Percentiles rank a stretch among this genome's conserved stretches.
These are phyloP conservation scores for Rhynchospora pubera DNA, from an alignment of 176 grass and related monocot species.

Conservation along the genomic window DNA sequence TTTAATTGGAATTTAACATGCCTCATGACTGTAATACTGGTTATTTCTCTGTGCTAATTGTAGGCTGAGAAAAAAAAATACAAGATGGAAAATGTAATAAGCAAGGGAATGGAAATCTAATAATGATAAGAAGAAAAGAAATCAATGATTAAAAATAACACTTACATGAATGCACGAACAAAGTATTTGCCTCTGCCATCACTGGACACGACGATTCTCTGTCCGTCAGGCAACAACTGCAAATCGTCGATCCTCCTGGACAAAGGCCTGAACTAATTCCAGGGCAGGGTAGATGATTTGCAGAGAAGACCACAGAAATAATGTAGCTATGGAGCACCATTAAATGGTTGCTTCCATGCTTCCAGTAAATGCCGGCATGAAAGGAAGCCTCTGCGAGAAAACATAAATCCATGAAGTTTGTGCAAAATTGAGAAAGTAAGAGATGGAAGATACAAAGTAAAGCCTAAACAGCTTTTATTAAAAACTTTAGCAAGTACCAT, in stretches of 20 bases:
- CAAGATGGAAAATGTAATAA: no score
- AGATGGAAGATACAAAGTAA: neutral
- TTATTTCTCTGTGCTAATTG: no score
- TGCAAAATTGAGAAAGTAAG: neutral
- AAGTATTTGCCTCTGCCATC: slow-evolving; percentile 80
- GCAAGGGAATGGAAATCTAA: neutral
- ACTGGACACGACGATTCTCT: slow-evolving; percentile 77
- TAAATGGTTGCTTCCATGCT: slow-evolving; percentile 82
- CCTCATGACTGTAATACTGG: no score
- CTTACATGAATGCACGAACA: slow-evolving; percentile 90
- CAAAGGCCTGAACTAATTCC: slow-evolving; percentile 84
- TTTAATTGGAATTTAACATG: no score
- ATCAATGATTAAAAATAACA: neutral
- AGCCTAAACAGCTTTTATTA: no score
- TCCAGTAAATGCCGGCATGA: slow-evolving; percentile 73
- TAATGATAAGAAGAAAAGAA: neutral
- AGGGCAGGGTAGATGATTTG: slow-evolving; percentile 54
- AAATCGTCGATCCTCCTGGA: slow-evolving; percentile 89
- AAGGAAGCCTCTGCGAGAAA: slow-evolving; percentile 83
- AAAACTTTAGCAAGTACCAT: no score
- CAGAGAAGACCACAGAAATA: slow-evolving; percentile 92
- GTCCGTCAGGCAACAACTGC: slow-evolving; percentile 85
- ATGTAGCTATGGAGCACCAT: slow-evolving; percentile 96
- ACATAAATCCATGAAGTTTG: neutral
- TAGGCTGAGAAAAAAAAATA: no score